Evolutionary conservation across 2,329 filamentous ascomycete species (phyloP).

Genomic region (Fusarium protoensiforme): DNA sequence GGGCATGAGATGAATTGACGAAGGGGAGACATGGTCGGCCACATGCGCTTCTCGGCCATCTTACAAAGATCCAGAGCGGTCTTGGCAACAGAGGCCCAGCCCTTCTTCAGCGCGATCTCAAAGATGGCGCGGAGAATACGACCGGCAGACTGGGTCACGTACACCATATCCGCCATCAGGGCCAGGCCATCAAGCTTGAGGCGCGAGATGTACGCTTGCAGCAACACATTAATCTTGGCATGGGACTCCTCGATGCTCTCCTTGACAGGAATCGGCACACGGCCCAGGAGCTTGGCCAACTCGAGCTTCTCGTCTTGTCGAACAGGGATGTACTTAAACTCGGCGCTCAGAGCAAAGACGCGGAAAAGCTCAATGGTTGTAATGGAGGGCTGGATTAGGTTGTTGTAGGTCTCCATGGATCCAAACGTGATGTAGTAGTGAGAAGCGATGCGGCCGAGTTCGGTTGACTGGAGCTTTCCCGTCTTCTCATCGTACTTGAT

Average conservation of each 20-base stretch:
- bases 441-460: slow-evolving; percentile 93
- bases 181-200: slow-evolving; percentile 94
- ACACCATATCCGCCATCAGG: slow-evolving; percentile 98
- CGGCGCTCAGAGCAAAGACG: slow-evolving; percentile 93
- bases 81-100: slow-evolving; percentile 93
- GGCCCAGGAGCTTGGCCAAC: slow-evolving; percentile 87
- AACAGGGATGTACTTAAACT: slow-evolving; percentile 99
- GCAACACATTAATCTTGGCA: slow-evolving; percentile 96
- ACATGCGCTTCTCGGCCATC: slow-evolving; percentile 99
- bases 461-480: slow-evolving; percentile 88
- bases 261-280: slow-evolving; percentile 96
- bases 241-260: slow-evolving; percentile 97
- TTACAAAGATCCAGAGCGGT: slow-evolving; percentile 95
- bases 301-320: slow-evolving; percentile 98
- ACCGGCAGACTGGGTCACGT: slow-evolving; percentile 96
- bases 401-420: slow-evolving; percentile 98
- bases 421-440: slow-evolving; percentile 98
- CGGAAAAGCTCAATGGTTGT: slow-evolving; percentile 96
- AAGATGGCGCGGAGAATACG: slow-evolving; percentile 96
- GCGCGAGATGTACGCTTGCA: slow-evolving; percentile 96
- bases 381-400: slow-evolving; percentile 91
- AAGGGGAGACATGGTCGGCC: slow-evolving; percentile 97
- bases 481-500: slow-evolving; percentile 96
- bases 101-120: slow-evolving; percentile 96
- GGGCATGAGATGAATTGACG: slow-evolving; percentile 89